Evolutionary conservation across 768 basidiomycete genomes (phyloP).

Genomic region (Hypholoma sublateritium): DNA sequence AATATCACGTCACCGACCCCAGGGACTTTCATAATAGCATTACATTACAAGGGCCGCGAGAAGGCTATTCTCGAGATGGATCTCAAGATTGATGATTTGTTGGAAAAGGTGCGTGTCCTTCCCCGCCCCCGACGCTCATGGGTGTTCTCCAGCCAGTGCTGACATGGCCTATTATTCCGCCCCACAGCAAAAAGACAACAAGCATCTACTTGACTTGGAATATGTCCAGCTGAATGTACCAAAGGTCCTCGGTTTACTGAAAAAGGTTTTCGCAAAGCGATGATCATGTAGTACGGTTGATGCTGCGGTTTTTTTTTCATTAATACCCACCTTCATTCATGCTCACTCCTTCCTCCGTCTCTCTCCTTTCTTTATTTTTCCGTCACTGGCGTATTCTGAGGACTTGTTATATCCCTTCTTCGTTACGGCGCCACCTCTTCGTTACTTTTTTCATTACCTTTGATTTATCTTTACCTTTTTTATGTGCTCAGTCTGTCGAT

Average conservation of each 20-base stretch:
- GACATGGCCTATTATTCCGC: neutral
- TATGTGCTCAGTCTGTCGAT: slow-evolving; percentile 14
- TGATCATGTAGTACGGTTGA: slow-evolving; percentile 32
- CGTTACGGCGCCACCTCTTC: slow-evolving; percentile 11
- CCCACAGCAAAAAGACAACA: slow-evolving; percentile 96
- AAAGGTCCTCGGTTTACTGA: slow-evolving; percentile 87
- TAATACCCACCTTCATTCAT: slow-evolving; percentile 1
- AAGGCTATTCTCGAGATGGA: slow-evolving; percentile 99
- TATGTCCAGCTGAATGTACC: slow-evolving; percentile 97
- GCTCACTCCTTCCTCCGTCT: neutral
- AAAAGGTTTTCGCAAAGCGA: slow-evolving; percentile 92
- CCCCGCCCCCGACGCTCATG: neutral
- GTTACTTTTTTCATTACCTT: slow-evolving; percentile 4
- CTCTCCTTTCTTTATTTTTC: neutral
- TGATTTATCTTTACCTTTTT: slow-evolving; percentile 4
- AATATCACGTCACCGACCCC: slow-evolving; percentile 98
- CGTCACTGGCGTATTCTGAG: neutral
- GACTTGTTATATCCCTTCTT: slow-evolving; percentile 1
- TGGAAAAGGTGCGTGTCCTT: slow-evolving; percentile 78
- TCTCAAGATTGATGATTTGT: slow-evolving; percentile 94
- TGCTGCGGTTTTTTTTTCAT: neutral
- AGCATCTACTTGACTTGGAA: slow-evolving; percentile 93
- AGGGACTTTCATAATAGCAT: slow-evolving; percentile 97
- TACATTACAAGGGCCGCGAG: slow-evolving; percentile 98
- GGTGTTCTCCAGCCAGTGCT: too few relatives aligned